These are phyloP conservation scores for Pichia sorboxylosa DNA, from an alignment of 1,139 yeast species.

Conservation along the genomic window DNA sequence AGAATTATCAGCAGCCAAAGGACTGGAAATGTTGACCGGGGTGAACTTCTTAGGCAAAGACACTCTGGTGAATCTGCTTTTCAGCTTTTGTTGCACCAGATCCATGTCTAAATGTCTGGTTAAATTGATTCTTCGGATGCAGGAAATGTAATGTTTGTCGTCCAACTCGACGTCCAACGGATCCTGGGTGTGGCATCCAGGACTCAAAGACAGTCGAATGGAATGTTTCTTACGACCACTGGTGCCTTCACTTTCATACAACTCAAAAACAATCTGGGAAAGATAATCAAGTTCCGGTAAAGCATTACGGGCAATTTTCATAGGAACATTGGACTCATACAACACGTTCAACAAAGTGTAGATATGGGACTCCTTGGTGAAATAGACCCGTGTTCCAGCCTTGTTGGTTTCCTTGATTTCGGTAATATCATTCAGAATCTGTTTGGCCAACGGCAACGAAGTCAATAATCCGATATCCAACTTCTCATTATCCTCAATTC, in stretches of 20 bases:
- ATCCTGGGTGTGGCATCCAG: conserved; percentile 97
- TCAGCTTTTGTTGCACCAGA: conserved; percentile 70
- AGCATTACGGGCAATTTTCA: conserved; percentile 88
- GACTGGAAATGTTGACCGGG: conserved; percentile 74
- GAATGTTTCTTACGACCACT: conserved; percentile 65
- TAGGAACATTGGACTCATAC: conserved; percentile 89
- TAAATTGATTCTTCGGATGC: conserved; percentile 80
- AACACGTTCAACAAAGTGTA: conserved; percentile 85
- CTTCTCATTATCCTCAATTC: conserved; percentile 91
- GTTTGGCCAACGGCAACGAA: conserved; percentile 86
- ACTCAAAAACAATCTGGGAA: conserved; percentile 88
- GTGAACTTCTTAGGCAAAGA: conserved; percentile 83
- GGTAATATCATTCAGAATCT: conserved; percentile 69
- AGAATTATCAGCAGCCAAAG: conserved; percentile 18
- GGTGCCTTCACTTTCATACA: conserved; percentile 68
- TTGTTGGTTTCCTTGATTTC: conserved; percentile 66
- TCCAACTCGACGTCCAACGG: conserved; percentile 95
- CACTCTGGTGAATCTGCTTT: conserved; percentile 76
- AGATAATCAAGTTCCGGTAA: conserved; percentile 92
- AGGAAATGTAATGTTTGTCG: conserved; percentile 91
- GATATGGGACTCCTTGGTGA: conserved; percentile 94
- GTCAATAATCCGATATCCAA: conserved; percentile 92
- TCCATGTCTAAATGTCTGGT: conserved; percentile 93
- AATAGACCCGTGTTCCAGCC: conserved; percentile 80
- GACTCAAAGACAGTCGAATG: conserved; percentile 78